Base-by-base conservation (phyloP, 495 filamentous ascomycete species). In the Aspergillus cavernicola region DNA sequence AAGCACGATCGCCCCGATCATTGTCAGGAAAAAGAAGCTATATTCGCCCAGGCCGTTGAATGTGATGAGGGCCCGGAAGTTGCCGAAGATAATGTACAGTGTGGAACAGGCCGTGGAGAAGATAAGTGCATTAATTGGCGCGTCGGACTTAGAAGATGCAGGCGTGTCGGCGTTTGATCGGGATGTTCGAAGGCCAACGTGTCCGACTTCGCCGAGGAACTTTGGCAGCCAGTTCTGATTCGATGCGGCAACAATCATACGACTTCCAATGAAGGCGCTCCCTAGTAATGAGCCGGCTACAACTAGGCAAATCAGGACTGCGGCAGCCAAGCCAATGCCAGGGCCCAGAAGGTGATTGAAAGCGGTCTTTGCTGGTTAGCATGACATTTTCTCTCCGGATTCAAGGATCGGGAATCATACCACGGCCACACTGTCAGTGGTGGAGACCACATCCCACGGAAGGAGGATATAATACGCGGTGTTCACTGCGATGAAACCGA, bases 31-130 rank as follows among this genome's bases (percentile, higher is more conserved):
- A 32, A 61, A 61, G 38, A 61, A 61, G 6, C 51, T 50, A 22
- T 58, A 61, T 15, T 61, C 59, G 0, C 51, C 59, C 42, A 61
- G 29, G 2, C 59, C 59, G 20, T 57, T 61, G 47, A 61, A 61
- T 0, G 59, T 61, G 18, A 61, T 26, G 10, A 61, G 50, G 2
- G 59, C 59, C 2, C 59, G 55, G 48, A 61, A 61, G 15, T 58
- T 57, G 2, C 59, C 59, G 13, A 61, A 55, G 3, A 61, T 44
- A 4, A 61, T 52, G 37, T 61, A 61, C 1, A 55, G 18, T 4
- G 47, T 45, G 1, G 59, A 50, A 5, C 53, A 23, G 1, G 38
- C 20, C n/a, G 59, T 61, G 18, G 59, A 57, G 16, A 61, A 45
- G 10, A 61, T 54, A 13, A 48, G 54, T 6, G 59, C 59, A 26